Evolutionary conservation across 2,329 filamentous ascomycete species (phyloP), one percentile per base, ranked within the genome.

Genomic region (Akanthomyces dipterigenus): DNA sequence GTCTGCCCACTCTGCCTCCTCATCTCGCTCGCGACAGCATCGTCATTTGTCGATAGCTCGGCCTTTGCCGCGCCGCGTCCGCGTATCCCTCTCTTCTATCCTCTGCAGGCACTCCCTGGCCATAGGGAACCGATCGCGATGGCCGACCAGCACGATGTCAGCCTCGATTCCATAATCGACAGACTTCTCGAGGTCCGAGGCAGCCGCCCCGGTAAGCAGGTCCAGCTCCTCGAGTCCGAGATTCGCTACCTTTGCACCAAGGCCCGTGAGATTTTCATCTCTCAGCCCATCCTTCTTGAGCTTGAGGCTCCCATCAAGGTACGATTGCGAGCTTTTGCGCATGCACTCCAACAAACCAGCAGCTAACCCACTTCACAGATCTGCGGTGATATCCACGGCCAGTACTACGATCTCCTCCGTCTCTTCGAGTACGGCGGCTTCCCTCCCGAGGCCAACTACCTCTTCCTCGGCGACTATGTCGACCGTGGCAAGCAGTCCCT

Each of bases 231-330:
- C 67, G 95, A 99, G 78, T 88, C 91, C 64, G 95, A 98, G 81
- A 99, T 99, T 70, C 89, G 93, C 74, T 96, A 87, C 78, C 86
- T 99, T 67, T 99, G 95, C 86, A 97, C 93, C 75, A 98, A 98
- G 82, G 93, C 93, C 65, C 89, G 95, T 68, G 95, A 99, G 82
- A 98, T 99, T 72, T 98, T 99, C 83, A 98, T 99, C 78, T 97
- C 93, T 65, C 95, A 99, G 82, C 95, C 95, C 67, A 98, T 98
- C 72, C 82, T 99, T 68, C 87, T 99, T 68, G 95, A 99, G 82
- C 86, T 99, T 55, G 95, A 98, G 79, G 95, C 95, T 73, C 95
- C 95, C 65, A 98, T 99, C 80, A 99, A 99, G 92, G 93, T 96
- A 83, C 70, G 82, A 74, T 57, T 51, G 49, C 61, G 60, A 61